A percentile compares a stretch with the other conserved stretches of the same genome.
Evolutionary conservation across 2,329 filamentous ascomycete genomes (phyloP).

Genomic region (Penicillium sp.): DNA sequence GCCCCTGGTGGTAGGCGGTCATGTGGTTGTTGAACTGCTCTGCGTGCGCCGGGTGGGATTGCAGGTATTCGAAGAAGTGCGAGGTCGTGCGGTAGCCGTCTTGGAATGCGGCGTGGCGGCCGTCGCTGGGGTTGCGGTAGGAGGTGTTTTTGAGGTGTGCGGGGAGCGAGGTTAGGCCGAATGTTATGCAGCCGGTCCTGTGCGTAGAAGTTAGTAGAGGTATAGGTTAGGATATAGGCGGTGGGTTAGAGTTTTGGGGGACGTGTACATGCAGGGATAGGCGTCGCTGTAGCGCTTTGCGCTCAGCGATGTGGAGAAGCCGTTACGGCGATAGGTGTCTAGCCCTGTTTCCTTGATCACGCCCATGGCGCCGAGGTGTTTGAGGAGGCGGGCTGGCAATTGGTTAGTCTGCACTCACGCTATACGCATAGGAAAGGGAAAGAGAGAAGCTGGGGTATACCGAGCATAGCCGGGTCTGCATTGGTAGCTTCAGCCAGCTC

Average conservation of each 20-base stretch:
- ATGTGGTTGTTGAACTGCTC: constrained; percentile 36
- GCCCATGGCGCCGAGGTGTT: constrained; percentile 43
- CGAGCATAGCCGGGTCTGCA: constrained; percentile 24
- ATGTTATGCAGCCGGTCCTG: constrained; percentile 35
- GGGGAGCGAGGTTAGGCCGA: constrained; percentile 31
- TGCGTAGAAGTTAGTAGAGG: constrained; percentile 11
- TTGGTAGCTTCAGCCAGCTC: constrained; percentile 28
- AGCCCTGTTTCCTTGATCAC: constrained; percentile 38
- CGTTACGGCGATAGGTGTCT: constrained; percentile 39
- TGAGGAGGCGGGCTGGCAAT: constrained; percentile 35
- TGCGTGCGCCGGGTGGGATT: constrained; percentile 24
- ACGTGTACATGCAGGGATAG: constrained; percentile 33
- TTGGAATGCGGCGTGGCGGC: constrained; percentile 32
- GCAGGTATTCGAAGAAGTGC: constrained; percentile 36
- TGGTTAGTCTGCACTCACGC: too few relatives aligned
- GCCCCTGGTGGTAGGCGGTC: constrained; percentile 33
- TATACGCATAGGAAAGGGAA: not conserved
- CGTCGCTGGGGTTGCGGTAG: constrained; percentile 34
- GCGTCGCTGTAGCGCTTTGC: constrained; percentile 30
- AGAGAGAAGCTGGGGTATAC: constrained; percentile 17
- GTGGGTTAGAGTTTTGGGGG: too few relatives aligned
- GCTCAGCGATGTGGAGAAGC: constrained; percentile 36
- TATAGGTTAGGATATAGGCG: too few relatives aligned
- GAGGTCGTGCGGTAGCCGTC: constrained; percentile 32
- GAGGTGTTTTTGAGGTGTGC: constrained; percentile 31